Conservation (phyloP, 768 basidiomycete genomes). For the Imleria badia region DNA sequence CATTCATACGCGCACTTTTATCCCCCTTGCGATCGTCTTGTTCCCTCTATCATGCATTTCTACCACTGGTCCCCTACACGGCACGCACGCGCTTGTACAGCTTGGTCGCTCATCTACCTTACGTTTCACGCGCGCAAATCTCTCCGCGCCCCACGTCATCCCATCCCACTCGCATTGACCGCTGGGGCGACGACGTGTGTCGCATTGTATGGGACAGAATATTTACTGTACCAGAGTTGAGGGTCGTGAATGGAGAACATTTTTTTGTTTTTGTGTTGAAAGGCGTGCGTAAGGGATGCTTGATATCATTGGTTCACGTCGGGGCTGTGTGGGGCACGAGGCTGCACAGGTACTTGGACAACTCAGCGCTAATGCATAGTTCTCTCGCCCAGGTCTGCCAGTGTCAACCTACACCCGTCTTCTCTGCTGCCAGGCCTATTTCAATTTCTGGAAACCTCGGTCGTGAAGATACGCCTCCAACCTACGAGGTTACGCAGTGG, state of each 20-base stretch:
- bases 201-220: conserved; percentile 28
- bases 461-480: neutral
- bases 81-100: conserved; percentile 17
- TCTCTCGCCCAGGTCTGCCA: too few species aligned
- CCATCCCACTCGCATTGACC: conserved; percentile 35
- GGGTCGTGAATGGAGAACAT: neutral
- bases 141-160: conserved; percentile 30
- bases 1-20: too few species aligned
- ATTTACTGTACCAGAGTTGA: conserved; percentile 30
- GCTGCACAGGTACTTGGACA: too few species aligned
- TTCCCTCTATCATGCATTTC: too few species aligned
- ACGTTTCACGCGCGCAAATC: conserved; percentile 39
- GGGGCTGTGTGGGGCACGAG: too few species aligned
- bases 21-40: too few species aligned
- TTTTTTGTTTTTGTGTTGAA: neutral
- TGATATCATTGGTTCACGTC: neutral
- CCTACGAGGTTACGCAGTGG: neutral
- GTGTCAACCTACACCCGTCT: too few species aligned
- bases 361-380: too few species aligned
- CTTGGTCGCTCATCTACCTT: conserved; percentile 49
- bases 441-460: neutral
- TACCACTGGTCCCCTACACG: neutral
- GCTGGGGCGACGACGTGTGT: conserved; percentile 31
- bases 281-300: neutral
- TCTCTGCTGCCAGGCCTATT: too few species aligned